phyloP scores from a whole-genome alignment of 108 stramenopile species.

The Aurantiochytrium sp. region DNA sequence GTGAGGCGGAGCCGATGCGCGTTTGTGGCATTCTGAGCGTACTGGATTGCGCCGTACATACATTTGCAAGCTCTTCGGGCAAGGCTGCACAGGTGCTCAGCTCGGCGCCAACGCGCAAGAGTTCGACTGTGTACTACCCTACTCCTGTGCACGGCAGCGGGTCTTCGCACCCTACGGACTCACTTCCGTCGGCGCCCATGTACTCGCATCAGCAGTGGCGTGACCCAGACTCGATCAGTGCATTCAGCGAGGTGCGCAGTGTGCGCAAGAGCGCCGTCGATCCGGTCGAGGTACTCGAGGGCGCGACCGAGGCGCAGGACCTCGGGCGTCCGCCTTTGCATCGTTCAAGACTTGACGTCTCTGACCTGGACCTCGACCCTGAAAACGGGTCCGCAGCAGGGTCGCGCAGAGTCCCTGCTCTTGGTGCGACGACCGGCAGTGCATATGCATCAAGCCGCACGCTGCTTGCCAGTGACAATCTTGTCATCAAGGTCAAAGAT shows the following conservation, averaged over 20 bases:
- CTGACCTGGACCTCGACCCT: not conserved
- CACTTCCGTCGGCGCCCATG: not conserved
- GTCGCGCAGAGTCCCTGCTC: not conserved
- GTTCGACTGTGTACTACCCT: not conserved
- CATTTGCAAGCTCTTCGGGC: not conserved
- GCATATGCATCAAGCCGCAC: not conserved
- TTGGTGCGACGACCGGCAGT: not conserved
- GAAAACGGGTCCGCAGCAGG: not conserved
- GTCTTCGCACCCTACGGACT: not conserved
- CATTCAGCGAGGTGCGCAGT: conserved; percentile 2
- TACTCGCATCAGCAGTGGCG: conserved; percentile 19
- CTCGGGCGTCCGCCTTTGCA: not conserved
- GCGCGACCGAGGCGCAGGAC: not conserved
- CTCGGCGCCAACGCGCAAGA: not conserved
- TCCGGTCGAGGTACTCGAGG: not conserved
- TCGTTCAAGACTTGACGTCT: not conserved
- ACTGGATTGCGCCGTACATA: not conserved
- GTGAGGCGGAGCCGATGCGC: not conserved
- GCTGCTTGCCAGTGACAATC: not conserved
- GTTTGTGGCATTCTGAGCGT: conserved; percentile 4
- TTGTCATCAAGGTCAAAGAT: conserved; percentile 10
- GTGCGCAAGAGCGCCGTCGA: not conserved
- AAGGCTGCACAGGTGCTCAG: not conserved
- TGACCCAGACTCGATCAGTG: conserved; percentile 16
- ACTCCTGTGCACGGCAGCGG: not conserved